Evolutionary conservation across 805 yeast species (phyloP), one percentile per base, ranked within the genome.

Genomic region (Pichia membranifaciens): DNA sequence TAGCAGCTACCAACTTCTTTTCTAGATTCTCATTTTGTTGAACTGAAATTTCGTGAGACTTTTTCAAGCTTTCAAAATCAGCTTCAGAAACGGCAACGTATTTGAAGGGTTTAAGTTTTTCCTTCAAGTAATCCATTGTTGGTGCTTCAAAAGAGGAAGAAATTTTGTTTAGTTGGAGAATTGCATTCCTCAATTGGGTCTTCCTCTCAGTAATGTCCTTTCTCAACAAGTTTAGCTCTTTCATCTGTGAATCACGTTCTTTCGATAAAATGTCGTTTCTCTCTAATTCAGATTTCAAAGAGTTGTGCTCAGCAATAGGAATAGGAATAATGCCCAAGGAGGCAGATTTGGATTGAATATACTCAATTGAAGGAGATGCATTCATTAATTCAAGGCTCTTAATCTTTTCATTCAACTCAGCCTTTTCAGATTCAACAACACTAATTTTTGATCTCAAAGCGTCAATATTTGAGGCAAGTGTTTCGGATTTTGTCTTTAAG

Each of bases 331-430:
- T 40, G 4, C 57, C 56, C 32, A 48, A 46, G 2, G 49, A 38
- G 18, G 45, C 38, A 41, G 56, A 45, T 45, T 59, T 47, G 9
- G 53, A 38, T 44, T 48, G 38, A n/a, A 64, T 38, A 41, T 63
- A 64, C 5, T 61, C 68, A 5, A 42, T 36, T 8, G 63, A 49
- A 15, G 68, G 68, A 3, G 58, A 42, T 3, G 47, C 21, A 15
- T 46, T 45, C 8, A 37, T 12, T 2, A 29, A n/a, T 20, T 49
- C 49, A 13, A 51, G 35, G 9, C 22, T 32, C 33, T 41, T 31
- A 21, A 34, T 31, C 28, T 48, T 48, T 40, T 50, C 48, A 31
- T 28, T 33, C 5, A 46, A 25, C 23, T 22, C 31, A 13, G 13
- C 22, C 23, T 44, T 43, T 9, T 50, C 45, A 16, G 22, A 15